Base-by-base conservation (phyloP, 2,329 filamentous ascomycete species). In the Phialemoniopsis sp. region DNA sequence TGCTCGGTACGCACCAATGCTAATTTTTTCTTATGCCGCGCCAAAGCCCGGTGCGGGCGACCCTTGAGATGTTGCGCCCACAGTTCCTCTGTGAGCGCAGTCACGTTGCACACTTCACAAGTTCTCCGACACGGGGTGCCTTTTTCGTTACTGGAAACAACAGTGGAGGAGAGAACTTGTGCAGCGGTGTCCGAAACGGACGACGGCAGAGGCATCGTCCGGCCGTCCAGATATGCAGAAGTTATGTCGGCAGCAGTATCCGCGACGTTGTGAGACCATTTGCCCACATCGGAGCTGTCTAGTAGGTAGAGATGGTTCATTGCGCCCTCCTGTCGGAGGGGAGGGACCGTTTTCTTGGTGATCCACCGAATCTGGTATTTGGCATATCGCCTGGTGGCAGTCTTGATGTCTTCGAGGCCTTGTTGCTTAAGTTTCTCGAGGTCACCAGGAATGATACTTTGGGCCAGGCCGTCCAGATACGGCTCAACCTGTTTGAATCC, bases 401-500 rank as follows among this genome's bases (percentile, higher is more conserved):
- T 76, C 57, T 94, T 89, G 46, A 89, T 90, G 36, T 80, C 76
- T 46, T 91, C 85, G 0, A 95, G 64, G 1, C 80, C 83, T 1
- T 70, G 56, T 1, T 57, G 50, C 48, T 76, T 81, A 13, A 89
- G 58, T 14, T 67, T 67, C 15, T 75, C 69, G 2, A 86, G 61
- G 4, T 76, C 67, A 31, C 46, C 36, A 19, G 46, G 36, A 13
- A 37, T 32, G 40, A 26, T 26, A 8, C 48, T 51, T 41, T 59
- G 45, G 47, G 63, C 51, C 13, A 68, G 43, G 2, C 76, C 73
- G 3, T 64, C 52, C 17, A 90, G 65, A 53, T 89, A 95, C 0
- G 78, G 72, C 41, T 86, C 76, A 55, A 97, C 85, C 56, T 98
- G 89, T 58, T 94, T 96, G 63, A 89, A 96, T 1, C 93, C 93